These are phyloP conservation scores for Cryptococcus floricola DNA, from an alignment of 1,284 basidiomycete genomes.

Conservation along the genomic window DNA sequence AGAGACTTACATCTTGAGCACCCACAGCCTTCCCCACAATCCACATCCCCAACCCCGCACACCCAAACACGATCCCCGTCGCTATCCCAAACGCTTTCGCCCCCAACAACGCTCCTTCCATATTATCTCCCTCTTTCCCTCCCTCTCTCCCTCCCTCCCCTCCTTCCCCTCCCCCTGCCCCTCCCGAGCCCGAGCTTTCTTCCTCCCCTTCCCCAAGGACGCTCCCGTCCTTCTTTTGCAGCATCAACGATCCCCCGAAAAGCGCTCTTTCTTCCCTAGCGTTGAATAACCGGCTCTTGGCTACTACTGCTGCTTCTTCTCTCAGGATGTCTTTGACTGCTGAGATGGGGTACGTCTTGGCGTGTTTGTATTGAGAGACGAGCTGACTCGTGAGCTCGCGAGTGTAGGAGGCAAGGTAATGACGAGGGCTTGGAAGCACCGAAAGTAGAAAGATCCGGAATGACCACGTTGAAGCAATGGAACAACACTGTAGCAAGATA, in stretches of 20 bases:
- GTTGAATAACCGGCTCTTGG: constrained; percentile 25
- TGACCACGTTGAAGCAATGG: too few relatives aligned
- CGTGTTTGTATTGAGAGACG: neutral
- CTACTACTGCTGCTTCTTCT: neutral
- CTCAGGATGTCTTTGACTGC: neutral
- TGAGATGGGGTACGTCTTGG: constrained; percentile 32
- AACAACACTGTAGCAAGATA: too few relatives aligned
- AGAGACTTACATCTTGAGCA: constrained; percentile 33
- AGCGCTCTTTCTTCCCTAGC: constrained; percentile 26
- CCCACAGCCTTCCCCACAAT: constrained; percentile 34
- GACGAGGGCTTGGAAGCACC: constrained; percentile 29
- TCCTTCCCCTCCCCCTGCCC: too few relatives aligned
- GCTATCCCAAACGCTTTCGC: constrained; percentile 41
- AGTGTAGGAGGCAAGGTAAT: constrained; percentile 11
- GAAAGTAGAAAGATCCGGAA: constrained; percentile 11
- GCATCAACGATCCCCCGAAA: constrained; percentile 17
- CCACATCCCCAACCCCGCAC: constrained; percentile 33
- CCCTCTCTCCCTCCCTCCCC: too few relatives aligned
- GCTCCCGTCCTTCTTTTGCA: neutral
- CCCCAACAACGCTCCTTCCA: constrained; percentile 18
- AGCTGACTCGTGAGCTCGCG: neutral
- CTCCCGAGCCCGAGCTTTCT: neutral
- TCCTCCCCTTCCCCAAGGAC: constrained; percentile 4
- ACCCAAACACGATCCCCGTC: constrained; percentile 36
- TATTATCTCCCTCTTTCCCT: neutral